These are phyloP conservation scores for Sclerotinia spermophila DNA, from an alignment of 2,329 filamentous ascomycete genomes.

Conservation along the genomic window DNA sequence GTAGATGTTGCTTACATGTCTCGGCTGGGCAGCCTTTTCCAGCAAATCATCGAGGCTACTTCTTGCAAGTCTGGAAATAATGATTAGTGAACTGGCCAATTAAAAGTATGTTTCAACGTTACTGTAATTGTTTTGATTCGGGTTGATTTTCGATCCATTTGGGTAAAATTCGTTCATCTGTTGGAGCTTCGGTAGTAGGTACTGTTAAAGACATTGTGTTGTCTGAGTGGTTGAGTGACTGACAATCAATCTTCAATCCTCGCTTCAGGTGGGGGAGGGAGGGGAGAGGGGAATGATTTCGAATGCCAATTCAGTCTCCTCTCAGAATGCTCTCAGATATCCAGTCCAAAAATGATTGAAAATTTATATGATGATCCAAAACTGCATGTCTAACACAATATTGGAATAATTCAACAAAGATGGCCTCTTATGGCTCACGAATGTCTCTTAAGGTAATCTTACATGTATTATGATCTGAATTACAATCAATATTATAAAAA, in stretches of 20 bases:
- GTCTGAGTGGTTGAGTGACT: background rate
- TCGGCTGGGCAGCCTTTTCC: slow-evolving; percentile 43
- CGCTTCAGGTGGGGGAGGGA: slow-evolving; percentile 5
- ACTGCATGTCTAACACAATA: background rate
- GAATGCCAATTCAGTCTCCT: background rate
- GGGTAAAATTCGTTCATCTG: slow-evolving; percentile 30
- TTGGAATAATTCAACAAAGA: background rate
- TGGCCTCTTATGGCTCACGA: background rate
- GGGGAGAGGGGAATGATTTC: background rate
- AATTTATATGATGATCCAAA: background rate
- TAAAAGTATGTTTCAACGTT: slow-evolving; percentile 26
- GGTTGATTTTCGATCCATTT: slow-evolving; percentile 45
- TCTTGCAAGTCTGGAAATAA: slow-evolving; percentile 25
- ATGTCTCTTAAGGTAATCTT: background rate
- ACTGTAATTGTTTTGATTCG: slow-evolving; percentile 39
- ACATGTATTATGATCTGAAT: background rate
- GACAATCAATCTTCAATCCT: background rate
- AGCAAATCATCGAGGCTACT: slow-evolving; percentile 29
- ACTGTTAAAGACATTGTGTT: background rate
- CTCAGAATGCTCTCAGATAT: background rate
- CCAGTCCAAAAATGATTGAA: background rate
- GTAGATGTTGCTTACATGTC: slow-evolving; percentile 37
- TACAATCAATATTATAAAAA: slow-evolving; percentile 8
- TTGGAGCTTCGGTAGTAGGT: slow-evolving; percentile 8
- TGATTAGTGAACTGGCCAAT: background rate